phyloP scores from a whole-genome alignment of 495 filamentous ascomycete genomes.

The Annulohypoxylon stygium region DNA sequence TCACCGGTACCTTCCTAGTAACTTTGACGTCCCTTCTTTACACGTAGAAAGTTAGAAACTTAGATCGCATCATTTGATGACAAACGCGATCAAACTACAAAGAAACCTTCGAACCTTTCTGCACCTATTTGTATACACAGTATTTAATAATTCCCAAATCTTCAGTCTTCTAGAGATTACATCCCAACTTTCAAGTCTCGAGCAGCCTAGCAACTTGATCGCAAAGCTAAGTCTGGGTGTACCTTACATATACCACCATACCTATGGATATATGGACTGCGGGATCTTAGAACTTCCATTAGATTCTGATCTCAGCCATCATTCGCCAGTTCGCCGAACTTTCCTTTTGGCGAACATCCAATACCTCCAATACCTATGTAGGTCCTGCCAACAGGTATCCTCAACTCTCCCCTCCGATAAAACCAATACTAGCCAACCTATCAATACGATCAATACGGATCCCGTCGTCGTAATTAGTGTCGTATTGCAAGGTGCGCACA shows the following conservation, averaged over 20 bases:
- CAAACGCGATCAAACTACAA: constrained; percentile 8
- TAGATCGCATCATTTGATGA: background rate
- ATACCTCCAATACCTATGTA: too few species aligned
- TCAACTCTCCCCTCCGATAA: constrained; percentile 19
- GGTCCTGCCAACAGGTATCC: background rate
- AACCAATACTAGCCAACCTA: background rate
- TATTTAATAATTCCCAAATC: background rate
- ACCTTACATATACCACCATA: background rate
- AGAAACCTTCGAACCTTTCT: constrained; percentile 11
- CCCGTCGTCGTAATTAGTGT: background rate
- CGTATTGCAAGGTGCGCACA: constrained; percentile 1
- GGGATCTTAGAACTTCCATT: constrained; percentile 23
- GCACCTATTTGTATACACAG: background rate
- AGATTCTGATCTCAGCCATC: constrained; percentile 21
- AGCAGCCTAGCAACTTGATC: background rate
- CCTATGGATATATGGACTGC: constrained; percentile 6
- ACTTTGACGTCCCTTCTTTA: background rate
- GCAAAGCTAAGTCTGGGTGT: background rate
- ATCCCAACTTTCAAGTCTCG: background rate
- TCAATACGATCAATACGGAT: background rate
- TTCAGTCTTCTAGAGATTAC: background rate
- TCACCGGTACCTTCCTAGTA: background rate
- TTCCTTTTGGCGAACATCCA: background rate
- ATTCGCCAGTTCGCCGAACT: constrained; percentile 16
- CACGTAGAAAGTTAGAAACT: background rate